Evolutionary conservation across 106 monocot species (phyloP), one percentile per base, ranked within the genome.

Genomic region (Dioscorea zingiberensis): DNA sequence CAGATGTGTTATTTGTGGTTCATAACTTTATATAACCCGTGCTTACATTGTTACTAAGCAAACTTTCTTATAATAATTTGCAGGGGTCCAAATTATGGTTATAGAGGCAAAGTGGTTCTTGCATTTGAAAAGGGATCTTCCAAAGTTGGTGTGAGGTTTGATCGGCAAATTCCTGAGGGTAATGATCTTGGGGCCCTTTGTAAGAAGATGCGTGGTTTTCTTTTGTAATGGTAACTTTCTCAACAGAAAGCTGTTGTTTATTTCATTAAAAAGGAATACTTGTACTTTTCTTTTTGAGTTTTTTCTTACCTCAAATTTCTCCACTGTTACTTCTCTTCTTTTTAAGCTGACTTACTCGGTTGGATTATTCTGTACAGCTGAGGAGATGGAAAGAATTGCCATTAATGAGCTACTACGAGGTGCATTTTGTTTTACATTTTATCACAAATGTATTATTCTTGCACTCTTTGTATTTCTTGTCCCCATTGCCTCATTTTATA

Each of bases 61-160:
- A 6, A 38, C 38, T 38, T 6, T 38, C 38, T 38, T 38, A 38
- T 6, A 38, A 38, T 38, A 38, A 38, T 38, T 10, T 78, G 62
- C 62, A 97, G 97, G 69, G 97, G 92, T 61, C 97, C 92, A 54
- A 76, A 74, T 75, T 82, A 71, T 88, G 97, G 97, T 49, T 86
- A 81, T 71, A 71, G 89, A 29, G 98, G 98, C 21, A 98, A 78
- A 78, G 92, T 98, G 6, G 62, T 98, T 22, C 93, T 98, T 80
- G 75, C 86, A 47, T 98, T 93, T 74, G 82, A 91, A 69, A 98
- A 98, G 78, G 81, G 75, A 59, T 75, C 80, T 44, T 86, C 98
- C 1, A 98, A 98, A 87, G 67, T 98, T 83, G 98, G 93, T 62
- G 92, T 98, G 27, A 73, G 98, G 78, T 98, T 98, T 73, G 98